Evolutionary conservation across 176 grass and related monocot genomes (phyloP), one percentile per base, ranked within the genome.

Genomic region (Aegilops bicornis): DNA sequence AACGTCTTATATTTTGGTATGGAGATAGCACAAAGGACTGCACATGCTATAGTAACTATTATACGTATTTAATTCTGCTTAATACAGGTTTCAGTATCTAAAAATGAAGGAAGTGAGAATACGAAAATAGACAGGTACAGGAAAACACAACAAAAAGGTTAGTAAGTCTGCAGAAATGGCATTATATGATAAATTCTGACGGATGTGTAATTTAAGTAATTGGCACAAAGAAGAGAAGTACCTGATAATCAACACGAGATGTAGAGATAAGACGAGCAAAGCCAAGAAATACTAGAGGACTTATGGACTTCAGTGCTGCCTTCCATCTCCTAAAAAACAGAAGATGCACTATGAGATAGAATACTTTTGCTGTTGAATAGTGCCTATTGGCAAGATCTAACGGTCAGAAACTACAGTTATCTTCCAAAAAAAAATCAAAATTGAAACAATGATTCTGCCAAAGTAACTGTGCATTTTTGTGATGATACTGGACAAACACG

Each of bases 191-290:
- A 58, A 84, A 33, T 83, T 61, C 22, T 27, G 81, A 71, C 23
- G 20, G 67, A 92, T 43, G 47, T 19, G 3, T 63, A 83, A 76
- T 62, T 75, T 43, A 89, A 13, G n/a, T 64, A 90, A 84, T 15
- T 86, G 56, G 5, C 48, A 79, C 63, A 61, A 43, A 70, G 63
- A 73, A 47, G 11, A 73, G 73, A 91, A 76, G 10, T 22, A 98
- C 96, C 93, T 98, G 96, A 94, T 98, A 98, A 91, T 98, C 96
- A 79, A 95, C 84, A 48, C 89, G 84, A 30, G 78, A 86, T 83
- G 96, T 98, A n/a, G 86, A 92, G 79, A 95, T 89, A 75, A 98
- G 90, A 83, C 96, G 96, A 88, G 85, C 91, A 85, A 98, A 98
- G 35, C 93, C 96, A 78, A 98, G 89, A 37, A 98, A 86, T 81